Percentiles rank a stretch among this genome's conserved stretches.
Evolutionary conservation across 2,329 filamentous ascomycete species (phyloP).

Genomic region (Sarocladium kiliense): DNA sequence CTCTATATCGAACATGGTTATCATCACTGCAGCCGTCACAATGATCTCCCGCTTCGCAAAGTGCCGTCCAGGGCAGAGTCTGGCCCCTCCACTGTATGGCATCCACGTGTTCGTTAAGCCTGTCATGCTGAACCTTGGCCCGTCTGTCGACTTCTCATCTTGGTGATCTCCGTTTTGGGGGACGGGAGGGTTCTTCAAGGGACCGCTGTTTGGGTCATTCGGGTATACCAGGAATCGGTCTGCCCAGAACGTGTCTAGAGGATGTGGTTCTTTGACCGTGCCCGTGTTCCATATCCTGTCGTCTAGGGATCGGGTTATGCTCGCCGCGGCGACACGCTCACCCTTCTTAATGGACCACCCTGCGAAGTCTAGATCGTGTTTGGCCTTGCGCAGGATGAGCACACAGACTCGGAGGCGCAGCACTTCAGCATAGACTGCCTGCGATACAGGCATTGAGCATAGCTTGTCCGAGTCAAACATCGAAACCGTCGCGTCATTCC

Average conservation of each 20-base stretch:
- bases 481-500: neutral
- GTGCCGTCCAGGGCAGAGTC: conserved; percentile 32
- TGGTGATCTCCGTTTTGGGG: neutral
- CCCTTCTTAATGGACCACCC: conserved; percentile 5
- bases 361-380: conserved; percentile 1
- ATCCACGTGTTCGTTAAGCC: neutral
- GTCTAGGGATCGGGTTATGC: neutral
- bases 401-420: neutral
- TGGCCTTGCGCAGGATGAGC: neutral
- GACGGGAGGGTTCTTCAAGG: conserved; percentile 7
- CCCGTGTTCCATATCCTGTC: conserved; percentile 12
- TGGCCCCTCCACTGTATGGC: conserved; percentile 24
- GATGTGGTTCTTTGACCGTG: neutral
- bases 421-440: conserved; percentile 2
- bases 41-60: conserved; percentile 37
- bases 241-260: conserved; percentile 14
- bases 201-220: conserved; percentile 14
- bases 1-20: conserved; percentile 26
- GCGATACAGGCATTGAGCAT: neutral
- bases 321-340: neutral
- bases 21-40: conserved; percentile 23
- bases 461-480: neutral
- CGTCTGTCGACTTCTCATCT: neutral
- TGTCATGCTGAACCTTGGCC: neutral
- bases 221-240: conserved; percentile 14